Evolutionary conservation across 441 rosid genomes (phyloP).

Genomic region (Croton laevigatus): DNA sequence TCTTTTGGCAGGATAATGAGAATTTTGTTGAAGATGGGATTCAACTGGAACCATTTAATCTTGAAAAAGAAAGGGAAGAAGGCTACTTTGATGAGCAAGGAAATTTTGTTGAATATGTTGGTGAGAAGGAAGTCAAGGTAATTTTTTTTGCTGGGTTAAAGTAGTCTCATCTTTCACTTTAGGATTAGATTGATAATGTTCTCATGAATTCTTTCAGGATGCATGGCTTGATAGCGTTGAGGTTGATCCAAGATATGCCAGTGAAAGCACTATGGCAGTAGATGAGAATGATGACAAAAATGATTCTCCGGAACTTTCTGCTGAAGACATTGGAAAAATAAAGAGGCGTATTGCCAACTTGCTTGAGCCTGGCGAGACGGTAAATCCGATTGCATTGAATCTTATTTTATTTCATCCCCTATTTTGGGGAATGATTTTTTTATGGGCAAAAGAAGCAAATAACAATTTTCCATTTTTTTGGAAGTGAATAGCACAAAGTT

Average conservation of each 20-base stretch:
- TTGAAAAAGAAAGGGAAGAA: slow-evolving; percentile 89
- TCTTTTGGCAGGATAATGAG: slow-evolving; percentile 64
- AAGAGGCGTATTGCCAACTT: slow-evolving; percentile 79
- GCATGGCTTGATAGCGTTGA: slow-evolving; percentile 95
- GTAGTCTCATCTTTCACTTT: neutral
- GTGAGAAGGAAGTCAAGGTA: slow-evolving; percentile 77
- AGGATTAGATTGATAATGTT: slow-evolving; percentile 8
- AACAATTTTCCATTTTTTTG: too few relatives aligned
- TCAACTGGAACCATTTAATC: slow-evolving; percentile 89
- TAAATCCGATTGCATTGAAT: slow-evolving; percentile 28
- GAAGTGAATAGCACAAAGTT: too few relatives aligned
- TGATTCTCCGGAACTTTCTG: slow-evolving; percentile 52
- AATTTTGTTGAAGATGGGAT: slow-evolving; percentile 83
- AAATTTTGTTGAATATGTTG: slow-evolving; percentile 84
- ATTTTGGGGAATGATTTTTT: neutral
- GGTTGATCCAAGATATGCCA: slow-evolving; percentile 48
- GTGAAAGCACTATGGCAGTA: slow-evolving; percentile 28
- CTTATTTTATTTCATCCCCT: neutral
- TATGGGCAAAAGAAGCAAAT: neutral
- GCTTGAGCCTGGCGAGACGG: slow-evolving; percentile 94
- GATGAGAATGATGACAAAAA: slow-evolving; percentile 34
- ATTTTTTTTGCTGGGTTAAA: neutral
- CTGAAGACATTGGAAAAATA: slow-evolving; percentile 60
- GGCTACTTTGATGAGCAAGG: slow-evolving; percentile 92
- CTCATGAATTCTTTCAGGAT: slow-evolving; percentile 54